Evolutionary conservation across 1,284 basidiomycete genomes (phyloP).

Genomic region (Fomitopsis pinicola): DNA sequence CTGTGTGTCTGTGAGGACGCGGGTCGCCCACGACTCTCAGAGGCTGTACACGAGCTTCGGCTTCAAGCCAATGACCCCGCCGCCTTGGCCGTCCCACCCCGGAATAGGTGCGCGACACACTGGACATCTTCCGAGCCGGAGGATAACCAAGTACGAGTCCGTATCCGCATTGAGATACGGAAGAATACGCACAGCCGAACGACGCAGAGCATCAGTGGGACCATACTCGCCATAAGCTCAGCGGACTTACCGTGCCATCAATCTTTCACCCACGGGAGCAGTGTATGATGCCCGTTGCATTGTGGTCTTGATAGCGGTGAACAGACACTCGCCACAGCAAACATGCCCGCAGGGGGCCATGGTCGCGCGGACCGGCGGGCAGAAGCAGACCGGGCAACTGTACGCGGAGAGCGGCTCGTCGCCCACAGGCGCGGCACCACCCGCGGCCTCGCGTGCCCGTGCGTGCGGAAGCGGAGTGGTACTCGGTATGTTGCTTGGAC

Average conservation of each 20-base stretch:
- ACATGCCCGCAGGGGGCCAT: constrained; percentile 77
- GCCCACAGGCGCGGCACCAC: background rate
- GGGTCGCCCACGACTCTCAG: constrained; percentile 4
- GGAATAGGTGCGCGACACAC: constrained; percentile 36
- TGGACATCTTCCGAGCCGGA: constrained; percentile 28
- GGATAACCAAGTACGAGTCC: background rate
- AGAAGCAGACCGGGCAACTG: constrained; percentile 76
- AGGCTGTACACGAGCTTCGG: constrained; percentile 28
- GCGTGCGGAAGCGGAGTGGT: background rate
- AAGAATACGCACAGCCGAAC: background rate
- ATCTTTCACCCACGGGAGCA: constrained; percentile 27
- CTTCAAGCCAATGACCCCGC: constrained; percentile 36
- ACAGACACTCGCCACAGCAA: constrained; percentile 71
- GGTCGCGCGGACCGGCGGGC: constrained; percentile 66
- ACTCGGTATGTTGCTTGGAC: background rate
- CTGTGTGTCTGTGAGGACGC: background rate
- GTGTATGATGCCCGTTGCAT: constrained; percentile 44
- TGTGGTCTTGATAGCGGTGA: constrained; percentile 64
- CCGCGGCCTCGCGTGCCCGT: background rate
- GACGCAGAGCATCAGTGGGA: background rate
- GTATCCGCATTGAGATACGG: background rate
- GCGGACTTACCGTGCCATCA: constrained; percentile 20
- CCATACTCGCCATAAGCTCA: background rate
- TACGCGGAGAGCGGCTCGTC: constrained; percentile 57
- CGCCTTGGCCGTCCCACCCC: constrained; percentile 38